Conservation (phyloP, 768 basidiomycete species). For the Inosperma sp. region DNA sequence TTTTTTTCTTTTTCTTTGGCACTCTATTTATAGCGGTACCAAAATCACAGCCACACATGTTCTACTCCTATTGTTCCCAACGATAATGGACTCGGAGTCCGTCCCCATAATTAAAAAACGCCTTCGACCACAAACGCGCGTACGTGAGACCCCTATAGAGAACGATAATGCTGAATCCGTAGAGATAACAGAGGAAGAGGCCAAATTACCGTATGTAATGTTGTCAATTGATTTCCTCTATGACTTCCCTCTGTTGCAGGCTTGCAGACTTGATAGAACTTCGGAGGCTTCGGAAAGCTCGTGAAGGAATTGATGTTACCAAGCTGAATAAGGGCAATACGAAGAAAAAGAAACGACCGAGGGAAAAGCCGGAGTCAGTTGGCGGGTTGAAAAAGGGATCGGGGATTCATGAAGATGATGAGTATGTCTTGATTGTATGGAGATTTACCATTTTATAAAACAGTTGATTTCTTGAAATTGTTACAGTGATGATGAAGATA, state of each 20-base stretch:
- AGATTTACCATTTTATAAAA: too few relatives aligned
- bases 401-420: constrained; percentile 48
- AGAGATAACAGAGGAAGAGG: constrained; percentile 36
- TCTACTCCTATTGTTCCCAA: too few relatives aligned
- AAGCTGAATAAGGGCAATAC: constrained; percentile 83
- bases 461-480: constrained; percentile 1
- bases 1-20: not conserved
- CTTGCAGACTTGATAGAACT: constrained; percentile 82
- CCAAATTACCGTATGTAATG: constrained; percentile 46
- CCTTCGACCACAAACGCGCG: constrained; percentile 54
- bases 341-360: constrained; percentile 59
- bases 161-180: constrained; percentile 34
- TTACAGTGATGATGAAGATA: constrained; percentile 55
- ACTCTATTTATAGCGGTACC: too few relatives aligned
- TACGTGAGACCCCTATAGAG: constrained; percentile 48
- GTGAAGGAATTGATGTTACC: constrained; percentile 81
- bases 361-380: constrained; percentile 44
- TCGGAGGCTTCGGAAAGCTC: constrained; percentile 63
- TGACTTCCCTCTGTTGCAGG: constrained; percentile 38
- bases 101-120: constrained; percentile 68
- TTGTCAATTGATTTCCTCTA: not conserved
- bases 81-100: not conserved
- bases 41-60: too few relatives aligned
- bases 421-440: constrained; percentile 43
- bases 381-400: constrained; percentile 57